A percentile compares a stretch with the other conserved stretches of the same genome.
Evolutionary conservation across 805 yeast species (phyloP).

Genomic region (Starmera dryadoides): DNA sequence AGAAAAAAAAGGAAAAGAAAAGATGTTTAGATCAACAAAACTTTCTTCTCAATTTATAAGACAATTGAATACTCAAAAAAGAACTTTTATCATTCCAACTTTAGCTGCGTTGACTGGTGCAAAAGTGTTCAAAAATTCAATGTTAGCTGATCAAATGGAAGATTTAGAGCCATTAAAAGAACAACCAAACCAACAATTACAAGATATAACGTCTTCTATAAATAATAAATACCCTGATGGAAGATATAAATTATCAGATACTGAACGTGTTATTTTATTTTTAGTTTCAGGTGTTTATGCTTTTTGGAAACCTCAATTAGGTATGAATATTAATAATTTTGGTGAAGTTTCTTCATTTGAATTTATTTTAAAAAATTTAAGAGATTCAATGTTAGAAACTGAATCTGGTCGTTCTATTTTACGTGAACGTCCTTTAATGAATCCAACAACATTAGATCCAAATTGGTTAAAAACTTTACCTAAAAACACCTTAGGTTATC

Average conservation of each 20-base stretch:
- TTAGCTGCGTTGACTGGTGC: conserved; percentile 15
- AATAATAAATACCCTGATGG: conserved; percentile 50
- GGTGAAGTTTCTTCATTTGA: conserved; percentile 89
- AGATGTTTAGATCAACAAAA: too few relatives aligned
- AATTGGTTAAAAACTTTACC: conserved; percentile 55
- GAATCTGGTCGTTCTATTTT: conserved; percentile 71
- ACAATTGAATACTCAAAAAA: conserved; percentile 1
- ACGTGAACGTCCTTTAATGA: conserved; percentile 76
- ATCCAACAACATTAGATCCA: conserved; percentile 61
- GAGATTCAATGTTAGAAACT: conserved; percentile 69
- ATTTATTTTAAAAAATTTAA: conserved; percentile 51
- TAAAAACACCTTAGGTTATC: conserved; percentile 63
- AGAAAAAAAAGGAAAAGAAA: too few relatives aligned
- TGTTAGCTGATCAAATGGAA: conserved; percentile 56
- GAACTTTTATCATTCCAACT: conserved; percentile 10
- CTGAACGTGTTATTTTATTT: conserved; percentile 61
- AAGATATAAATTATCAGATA: conserved; percentile 63
- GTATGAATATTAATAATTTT: conserved; percentile 67
- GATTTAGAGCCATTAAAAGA: conserved; percentile 17
- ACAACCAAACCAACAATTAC: conserved; percentile 19
- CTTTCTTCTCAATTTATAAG: not conserved
- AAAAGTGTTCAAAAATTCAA: conserved; percentile 33
- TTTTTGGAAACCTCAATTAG: conserved; percentile 65
- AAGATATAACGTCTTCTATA: conserved; percentile 30
- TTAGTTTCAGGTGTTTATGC: conserved; percentile 75